phyloP scores from a whole-genome alignment of 345 rosid species.

The Erodium maritimum region DNA sequence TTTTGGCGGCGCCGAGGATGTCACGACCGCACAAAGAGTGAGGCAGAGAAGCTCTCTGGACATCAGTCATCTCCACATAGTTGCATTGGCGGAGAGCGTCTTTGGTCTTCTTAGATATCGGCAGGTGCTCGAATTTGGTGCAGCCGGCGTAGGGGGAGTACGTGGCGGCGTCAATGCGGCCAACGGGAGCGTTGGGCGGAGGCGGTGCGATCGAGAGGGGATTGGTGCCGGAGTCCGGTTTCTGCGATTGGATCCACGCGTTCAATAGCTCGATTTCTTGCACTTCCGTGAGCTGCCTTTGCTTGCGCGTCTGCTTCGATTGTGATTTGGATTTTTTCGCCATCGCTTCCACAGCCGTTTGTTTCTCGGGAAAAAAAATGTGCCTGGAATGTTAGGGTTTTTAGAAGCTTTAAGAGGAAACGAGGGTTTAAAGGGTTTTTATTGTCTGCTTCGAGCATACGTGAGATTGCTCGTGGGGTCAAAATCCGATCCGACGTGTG shows the following conservation, averaged over 20 bases:
- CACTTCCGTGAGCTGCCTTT: constrained; percentile 27
- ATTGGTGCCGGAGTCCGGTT: constrained; percentile 77
- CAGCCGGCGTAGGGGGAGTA: constrained; percentile 62
- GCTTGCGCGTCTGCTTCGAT: constrained; percentile 25
- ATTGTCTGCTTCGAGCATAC: too few species aligned
- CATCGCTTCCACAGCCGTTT: constrained; percentile 1
- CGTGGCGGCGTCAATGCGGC: constrained; percentile 30
- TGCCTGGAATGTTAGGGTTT: too few species aligned
- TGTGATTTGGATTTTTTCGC: constrained; percentile 30
- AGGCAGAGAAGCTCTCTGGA: constrained; percentile 79
- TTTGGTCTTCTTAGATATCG: constrained; percentile 65
- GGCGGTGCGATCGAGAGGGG: constrained; percentile 50
- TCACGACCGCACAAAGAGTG: constrained; percentile 83
- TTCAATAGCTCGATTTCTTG: constrained; percentile 46
- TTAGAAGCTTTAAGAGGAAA: too few species aligned
- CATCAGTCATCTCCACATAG: constrained; percentile 61
- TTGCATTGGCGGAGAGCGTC: constrained; percentile 46
- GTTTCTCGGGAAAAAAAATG: background rate
- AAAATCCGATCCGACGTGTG: too few species aligned
- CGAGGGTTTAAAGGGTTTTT: too few species aligned
- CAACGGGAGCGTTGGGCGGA: constrained; percentile 37
- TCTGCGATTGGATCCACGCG: constrained; percentile 70
- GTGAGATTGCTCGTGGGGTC: too few species aligned
- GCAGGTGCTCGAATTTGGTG: constrained; percentile 48
- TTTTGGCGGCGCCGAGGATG: constrained; percentile 87